A percentile compares a stretch with the other conserved stretches of the same genome.
phyloP scores from a whole-genome alignment of 2,329 filamentous ascomycete species.

The Claviceps sorghi region DNA sequence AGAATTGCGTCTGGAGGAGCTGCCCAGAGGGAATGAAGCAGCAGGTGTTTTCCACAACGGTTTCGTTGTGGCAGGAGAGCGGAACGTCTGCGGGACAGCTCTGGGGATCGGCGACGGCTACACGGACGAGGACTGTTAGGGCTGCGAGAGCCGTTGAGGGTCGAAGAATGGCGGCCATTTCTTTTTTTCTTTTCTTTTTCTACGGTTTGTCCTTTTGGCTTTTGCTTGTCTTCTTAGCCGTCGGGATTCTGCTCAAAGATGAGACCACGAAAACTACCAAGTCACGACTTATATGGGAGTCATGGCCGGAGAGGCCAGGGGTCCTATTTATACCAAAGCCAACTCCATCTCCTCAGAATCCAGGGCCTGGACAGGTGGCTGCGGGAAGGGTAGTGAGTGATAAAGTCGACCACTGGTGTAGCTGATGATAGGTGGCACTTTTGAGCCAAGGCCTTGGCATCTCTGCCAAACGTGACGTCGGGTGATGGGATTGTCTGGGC shows the following conservation, averaged over 20 bases:
- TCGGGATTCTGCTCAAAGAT: not conserved
- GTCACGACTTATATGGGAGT: not conserved
- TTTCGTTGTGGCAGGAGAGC: constrained; percentile 50
- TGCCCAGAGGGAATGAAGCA: constrained; percentile 60
- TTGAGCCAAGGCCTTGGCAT: not conserved
- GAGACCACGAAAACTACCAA: not conserved
- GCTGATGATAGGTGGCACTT: not conserved
- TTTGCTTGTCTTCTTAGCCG: not conserved
- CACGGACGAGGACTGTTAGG: constrained; percentile 7
- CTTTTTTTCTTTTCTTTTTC: not conserved
- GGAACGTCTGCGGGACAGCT: constrained; percentile 22
- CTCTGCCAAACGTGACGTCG: not conserved
- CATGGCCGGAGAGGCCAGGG: not conserved
- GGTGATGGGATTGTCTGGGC: not conserved
- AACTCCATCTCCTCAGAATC: too few species aligned
- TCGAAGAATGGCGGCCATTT: constrained; percentile 7
- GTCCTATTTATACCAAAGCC: not conserved
- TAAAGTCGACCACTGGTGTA: not conserved
- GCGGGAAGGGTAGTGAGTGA: not conserved
- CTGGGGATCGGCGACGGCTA: constrained; percentile 3
- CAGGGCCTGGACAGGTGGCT: too few species aligned
- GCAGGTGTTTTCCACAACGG: constrained; percentile 46
- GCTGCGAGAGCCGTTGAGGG: constrained; percentile 8
- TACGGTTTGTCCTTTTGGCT: too few species aligned
- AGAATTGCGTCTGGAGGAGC: constrained; percentile 62